Evolutionary conservation across 345 rosid species (phyloP), one percentile per base, ranked within the genome.

Genomic region (Aethionema arabicum): DNA sequence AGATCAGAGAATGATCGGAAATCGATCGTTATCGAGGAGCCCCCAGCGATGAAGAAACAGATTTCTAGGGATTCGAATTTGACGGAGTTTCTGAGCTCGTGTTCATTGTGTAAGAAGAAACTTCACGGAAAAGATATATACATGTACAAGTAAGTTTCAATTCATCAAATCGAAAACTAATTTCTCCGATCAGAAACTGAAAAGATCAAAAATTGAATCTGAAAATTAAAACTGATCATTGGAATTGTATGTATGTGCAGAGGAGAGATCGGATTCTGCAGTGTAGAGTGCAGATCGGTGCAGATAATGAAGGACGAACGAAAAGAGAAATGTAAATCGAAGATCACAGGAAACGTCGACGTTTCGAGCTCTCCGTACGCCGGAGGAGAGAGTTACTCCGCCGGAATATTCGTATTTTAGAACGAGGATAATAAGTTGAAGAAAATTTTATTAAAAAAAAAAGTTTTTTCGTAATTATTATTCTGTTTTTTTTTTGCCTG

Each of bases 221-320:
- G 27, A 2, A 21, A n/a, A n/a, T n/a, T n/a, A n/a, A 21, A 21
- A 21, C 27, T 21, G 27, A 21, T 21, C 27, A 21, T 21, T 21
- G 27, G 2, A 21, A 21, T 21, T 21, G 27, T 21, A 21, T 21
- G 2, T 46, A 32, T 66, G 68, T 66, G 58, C 86, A 91, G 92
- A 63, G 95, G 97, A 36, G 98, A 91, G 76, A 88, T 80, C 53
- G 98, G 78, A 12, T 91, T 86, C 52, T 90, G 93, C 52, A 90
- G 96, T 75, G 52, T 49, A 5, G 96, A 86, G 61, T 91, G 98
- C 55, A 72, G 95, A 51, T 82, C 88, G 8, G 74, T 65, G 36
- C 93, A 84, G 14, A 85, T 88, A 58, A 72, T 53, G 76, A 71
- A 65, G 30, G 92, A 91, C 29, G 95, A 88, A 31, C 41, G 72